Evolutionary conservation across 1,284 basidiomycete species (phyloP).

Genomic region (Microstroma glucosiphilum): DNA sequence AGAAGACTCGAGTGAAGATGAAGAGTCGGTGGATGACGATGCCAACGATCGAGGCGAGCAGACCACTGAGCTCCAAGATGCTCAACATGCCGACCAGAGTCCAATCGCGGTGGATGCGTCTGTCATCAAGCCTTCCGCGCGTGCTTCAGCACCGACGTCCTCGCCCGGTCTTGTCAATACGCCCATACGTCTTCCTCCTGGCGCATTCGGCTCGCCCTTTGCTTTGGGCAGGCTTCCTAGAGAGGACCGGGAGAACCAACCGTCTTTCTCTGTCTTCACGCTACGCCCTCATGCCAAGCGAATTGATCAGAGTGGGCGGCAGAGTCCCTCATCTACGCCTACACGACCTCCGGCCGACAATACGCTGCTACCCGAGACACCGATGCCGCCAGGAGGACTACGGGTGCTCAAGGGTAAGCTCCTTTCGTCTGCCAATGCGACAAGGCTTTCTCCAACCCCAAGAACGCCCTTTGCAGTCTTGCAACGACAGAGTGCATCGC

Average conservation of each 20-base stretch:
- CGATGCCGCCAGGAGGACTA: not conserved
- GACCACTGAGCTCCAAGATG: too few species aligned
- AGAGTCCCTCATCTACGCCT: too few species aligned
- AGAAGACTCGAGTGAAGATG: not conserved
- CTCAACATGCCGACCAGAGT: too few species aligned
- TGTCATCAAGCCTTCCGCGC: not conserved
- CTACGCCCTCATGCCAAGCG: too few species aligned
- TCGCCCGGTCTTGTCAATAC: not conserved
- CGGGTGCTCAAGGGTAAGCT: not conserved
- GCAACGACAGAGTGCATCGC: not conserved
- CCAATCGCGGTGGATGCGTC: too few species aligned
- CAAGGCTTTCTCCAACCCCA: too few species aligned
- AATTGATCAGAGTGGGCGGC: too few species aligned
- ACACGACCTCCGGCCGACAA: too few species aligned
- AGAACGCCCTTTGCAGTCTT: too few species aligned
- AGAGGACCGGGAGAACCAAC: not conserved
- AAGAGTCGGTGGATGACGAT: not conserved
- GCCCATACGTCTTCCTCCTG: slow-evolving; percentile 1
- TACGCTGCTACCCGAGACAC: not conserved
- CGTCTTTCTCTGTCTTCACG: not conserved
- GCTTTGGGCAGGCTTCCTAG: not conserved
- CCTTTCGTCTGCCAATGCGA: too few species aligned
- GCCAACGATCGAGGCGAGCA: not conserved
- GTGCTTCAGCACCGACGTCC: not conserved
- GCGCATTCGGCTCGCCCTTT: slow-evolving; percentile 1